phyloP scores from a whole-genome alignment of 2,329 filamentous ascomycete species.

The Huntiella bhutanensis region DNA sequence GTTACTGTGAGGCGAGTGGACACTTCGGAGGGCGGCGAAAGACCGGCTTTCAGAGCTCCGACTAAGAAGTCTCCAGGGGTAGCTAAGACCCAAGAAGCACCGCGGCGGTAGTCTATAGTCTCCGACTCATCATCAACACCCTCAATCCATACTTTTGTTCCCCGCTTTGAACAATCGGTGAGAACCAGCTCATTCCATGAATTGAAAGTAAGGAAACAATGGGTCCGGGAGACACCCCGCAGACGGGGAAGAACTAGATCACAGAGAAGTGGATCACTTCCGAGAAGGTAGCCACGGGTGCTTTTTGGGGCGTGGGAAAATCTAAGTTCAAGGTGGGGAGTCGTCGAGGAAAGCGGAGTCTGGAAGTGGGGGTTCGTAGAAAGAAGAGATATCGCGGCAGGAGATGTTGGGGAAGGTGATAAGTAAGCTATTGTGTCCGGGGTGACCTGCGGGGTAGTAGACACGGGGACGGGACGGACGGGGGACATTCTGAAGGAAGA shows the following conservation, averaged over 20 bases:
- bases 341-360: not conserved
- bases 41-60: conserved; percentile 15
- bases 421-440: not conserved
- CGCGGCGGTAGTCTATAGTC: conserved; percentile 20
- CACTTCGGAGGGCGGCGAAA: conserved; percentile 22
- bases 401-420: not conserved
- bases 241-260: conserved; percentile 21
- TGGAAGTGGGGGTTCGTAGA: not conserved
- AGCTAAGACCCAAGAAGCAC: conserved; percentile 20
- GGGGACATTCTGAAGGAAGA: too few relatives aligned
- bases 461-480: too few relatives aligned
- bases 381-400: not conserved
- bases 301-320: conserved; percentile 19
- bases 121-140: conserved; percentile 17
- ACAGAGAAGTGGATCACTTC: conserved; percentile 19
- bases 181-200: conserved; percentile 21
- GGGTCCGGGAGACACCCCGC: conserved; percentile 19
- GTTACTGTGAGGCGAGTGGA: conserved; percentile 22
- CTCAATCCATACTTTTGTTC: conserved; percentile 25
- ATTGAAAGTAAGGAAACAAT: conserved; percentile 23
- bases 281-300: conserved; percentile 21
- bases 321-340: conserved; percentile 19
- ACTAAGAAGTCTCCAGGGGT: conserved; percentile 11
- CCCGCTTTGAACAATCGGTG: conserved; percentile 20
- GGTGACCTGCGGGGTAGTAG: not conserved